Conservation (phyloP, 768 basidiomycete species). For the Gloeopeniophorella convolvens region DNA sequence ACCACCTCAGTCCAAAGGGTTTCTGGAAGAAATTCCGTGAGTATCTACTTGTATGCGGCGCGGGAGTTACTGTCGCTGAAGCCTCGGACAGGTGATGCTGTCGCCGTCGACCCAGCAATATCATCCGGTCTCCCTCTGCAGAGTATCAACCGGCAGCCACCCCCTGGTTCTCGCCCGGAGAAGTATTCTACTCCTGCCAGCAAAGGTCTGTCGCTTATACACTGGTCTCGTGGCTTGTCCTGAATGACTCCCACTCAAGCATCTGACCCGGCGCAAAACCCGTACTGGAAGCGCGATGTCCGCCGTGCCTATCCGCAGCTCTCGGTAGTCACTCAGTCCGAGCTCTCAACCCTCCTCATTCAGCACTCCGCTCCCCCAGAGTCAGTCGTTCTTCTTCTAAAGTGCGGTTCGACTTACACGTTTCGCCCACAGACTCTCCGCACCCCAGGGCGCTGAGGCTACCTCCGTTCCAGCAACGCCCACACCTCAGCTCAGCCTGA, state of each 20-base stretch:
- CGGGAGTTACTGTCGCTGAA: not conserved
- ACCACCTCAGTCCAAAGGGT: slow-evolving; percentile 83
- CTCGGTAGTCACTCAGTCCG: slow-evolving; percentile 79
- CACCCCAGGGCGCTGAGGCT: slow-evolving; percentile 41
- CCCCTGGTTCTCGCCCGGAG: slow-evolving; percentile 84
- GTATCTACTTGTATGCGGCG: slow-evolving; percentile 26
- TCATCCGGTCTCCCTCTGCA: slow-evolving; percentile 83
- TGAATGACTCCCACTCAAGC: slow-evolving; percentile 39
- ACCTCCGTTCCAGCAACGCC: slow-evolving; percentile 39
- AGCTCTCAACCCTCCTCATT: slow-evolving; percentile 74
- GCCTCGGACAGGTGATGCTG: slow-evolving; percentile 58
- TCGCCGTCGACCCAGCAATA: slow-evolving; percentile 85
- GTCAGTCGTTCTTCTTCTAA: slow-evolving; percentile 31
- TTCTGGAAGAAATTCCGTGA: slow-evolving; percentile 97
- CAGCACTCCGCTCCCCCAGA: slow-evolving; percentile 61
- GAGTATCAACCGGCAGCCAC: slow-evolving; percentile 69
- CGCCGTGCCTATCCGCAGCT: slow-evolving; percentile 89
- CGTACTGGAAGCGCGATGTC: slow-evolving; percentile 96
- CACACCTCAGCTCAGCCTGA: slow-evolving; percentile 49
- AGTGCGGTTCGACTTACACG: slow-evolving; percentile 3
- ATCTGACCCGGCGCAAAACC: slow-evolving; percentile 82
- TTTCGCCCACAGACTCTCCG: slow-evolving; percentile 39
- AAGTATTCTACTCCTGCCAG: slow-evolving; percentile 83
- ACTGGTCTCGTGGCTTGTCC: not conserved
- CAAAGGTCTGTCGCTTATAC: slow-evolving; percentile 47